Base-by-base conservation (phyloP, 2,329 filamentous ascomycete species). In the Phoma sp. region DNA sequence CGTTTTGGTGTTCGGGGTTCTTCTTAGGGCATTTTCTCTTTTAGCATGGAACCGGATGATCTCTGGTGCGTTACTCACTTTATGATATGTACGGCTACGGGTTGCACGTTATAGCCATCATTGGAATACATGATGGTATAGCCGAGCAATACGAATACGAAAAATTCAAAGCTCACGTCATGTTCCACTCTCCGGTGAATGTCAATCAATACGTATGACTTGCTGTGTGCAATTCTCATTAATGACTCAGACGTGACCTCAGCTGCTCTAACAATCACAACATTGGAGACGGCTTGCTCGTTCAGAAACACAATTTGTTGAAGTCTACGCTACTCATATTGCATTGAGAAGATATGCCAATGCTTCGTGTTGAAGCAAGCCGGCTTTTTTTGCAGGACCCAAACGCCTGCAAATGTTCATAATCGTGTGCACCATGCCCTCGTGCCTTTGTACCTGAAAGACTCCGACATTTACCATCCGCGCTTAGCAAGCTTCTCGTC, bases 401-500 rank as follows among this genome's bases (percentile, higher is more conserved):
- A 30, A 47, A 51, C 47, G 47, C 52, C 46, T 39, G 42, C 27
- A 47, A 51, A 57, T 49, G 48, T 46, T 11, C 29, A 40, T 41
- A 10, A 40, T 52, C n/a, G 22, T 46, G 25, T 45, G 13, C 18
- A 18, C 18, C 18, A 18, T 18, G 18, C 18, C 18, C 2, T 18
- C 18, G 18, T 18, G 18, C 18, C 18, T 18, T 18, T 18, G 18
- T 18, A 18, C 2, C 18, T 18, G 2, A 18, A 18, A 18, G 18
- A 18, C 18, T 18, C 18, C 18, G 33, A 7, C 4, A n/a, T 22
- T 13, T 85, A 97, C 91, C 91, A 96, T 8, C 93, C 93, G 55
- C 93, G 82, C 57, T 86, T 87, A 27, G 93, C 89, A 77, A 97
- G 80, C 84, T 90, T 96, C 77, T 96, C 89, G 55, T 83, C 83